Base-by-base conservation (phyloP, 2,329 filamentous ascomycete genomes). In the Epichloe sibirici region DNA sequence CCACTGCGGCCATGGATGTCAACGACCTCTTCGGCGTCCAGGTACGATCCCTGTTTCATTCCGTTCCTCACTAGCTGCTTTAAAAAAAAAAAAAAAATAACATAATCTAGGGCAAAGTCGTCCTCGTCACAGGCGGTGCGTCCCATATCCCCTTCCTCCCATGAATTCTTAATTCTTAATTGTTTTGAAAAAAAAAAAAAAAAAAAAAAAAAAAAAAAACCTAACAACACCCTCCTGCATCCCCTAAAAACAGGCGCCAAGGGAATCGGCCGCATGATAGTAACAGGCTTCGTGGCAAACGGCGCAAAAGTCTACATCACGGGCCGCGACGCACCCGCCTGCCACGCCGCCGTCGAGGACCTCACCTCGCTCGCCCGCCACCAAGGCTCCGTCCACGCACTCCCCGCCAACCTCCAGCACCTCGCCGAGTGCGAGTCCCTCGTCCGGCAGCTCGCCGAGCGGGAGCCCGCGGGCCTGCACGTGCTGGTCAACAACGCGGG, bases 191-290 rank as follows among this genome's bases (percentile, higher is more conserved):
- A 17, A 17, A 2, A 17, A 17, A 17, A 17, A 17, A 17, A 17
- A 17, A 17, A 17, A 17, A 17, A 17, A 17, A 17, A 17, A 17
- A 17, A 17, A n/a, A n/a, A n/a, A n/a, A n/a, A n/a, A n/a, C n/a
- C n/a, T n/a, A n/a, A n/a, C n/a, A n/a, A n/a, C n/a, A 17, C 17
- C 17, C 17, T 17, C 17, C 17, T 17, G 17, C 17, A 17, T 17
- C 25, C 11, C n/a, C 28, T 17, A 48, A 38, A 8, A 3, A 38
- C 51, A 67, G 71, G 76, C 50, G 76, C 74, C 45, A 78, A 83
- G 62, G 82, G 81, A 57, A 79, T 85, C 57, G 82, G 82, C 15
- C 77, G 77, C 54, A 85, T 85, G 82, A 85, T 86, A 57, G 77
- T 79, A 35, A 72, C 81, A 53, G 82, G 80, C 53, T 85, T 82